Conservation (phyloP, 2,329 filamentous ascomycete species). For the Aspergillus sojae region DNA sequence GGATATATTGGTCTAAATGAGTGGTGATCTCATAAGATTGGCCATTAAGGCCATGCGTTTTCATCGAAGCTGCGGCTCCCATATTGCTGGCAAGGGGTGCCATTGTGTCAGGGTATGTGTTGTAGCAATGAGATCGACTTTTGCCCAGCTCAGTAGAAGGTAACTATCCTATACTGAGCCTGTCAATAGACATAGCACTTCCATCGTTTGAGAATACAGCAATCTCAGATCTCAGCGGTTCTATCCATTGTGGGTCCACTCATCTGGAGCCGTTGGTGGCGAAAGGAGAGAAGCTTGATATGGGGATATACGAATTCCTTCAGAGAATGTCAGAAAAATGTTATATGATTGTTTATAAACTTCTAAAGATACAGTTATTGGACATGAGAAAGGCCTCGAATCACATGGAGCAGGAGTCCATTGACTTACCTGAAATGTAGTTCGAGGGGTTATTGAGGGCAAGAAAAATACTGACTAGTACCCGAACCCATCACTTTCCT, state of each 20-base stretch:
- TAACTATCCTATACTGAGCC: not conserved
- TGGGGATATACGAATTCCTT: constrained; percentile 16
- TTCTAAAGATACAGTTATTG: not conserved
- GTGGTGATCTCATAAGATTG: constrained; percentile 6
- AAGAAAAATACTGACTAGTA: constrained; percentile 1
- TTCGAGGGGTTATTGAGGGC: constrained; percentile 4
- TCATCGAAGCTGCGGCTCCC: constrained; percentile 27
- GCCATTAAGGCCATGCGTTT: constrained; percentile 19
- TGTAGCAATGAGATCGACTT: not conserved
- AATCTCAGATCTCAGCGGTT: constrained; percentile 25
- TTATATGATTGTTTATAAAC: not conserved
- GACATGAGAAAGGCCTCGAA: not conserved
- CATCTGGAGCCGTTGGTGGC: constrained; percentile 19
- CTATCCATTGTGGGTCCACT: constrained; percentile 30
- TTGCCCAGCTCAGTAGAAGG: not conserved
- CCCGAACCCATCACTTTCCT: constrained; percentile 6
- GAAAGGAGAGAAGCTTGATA: constrained; percentile 17
- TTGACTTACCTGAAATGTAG: constrained; percentile 16
- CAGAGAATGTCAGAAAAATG: constrained; percentile 14
- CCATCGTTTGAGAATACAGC: constrained; percentile 17
- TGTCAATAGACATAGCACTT: not conserved
- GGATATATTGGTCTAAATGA: constrained; percentile 20
- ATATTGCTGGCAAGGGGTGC: constrained; percentile 21
- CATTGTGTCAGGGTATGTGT: not conserved
- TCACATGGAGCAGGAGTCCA: not conserved